Evolutionary conservation across 2,329 filamentous ascomycete genomes (phyloP), one percentile per base, ranked within the genome.

Genomic region (Botrytis fabae): DNA sequence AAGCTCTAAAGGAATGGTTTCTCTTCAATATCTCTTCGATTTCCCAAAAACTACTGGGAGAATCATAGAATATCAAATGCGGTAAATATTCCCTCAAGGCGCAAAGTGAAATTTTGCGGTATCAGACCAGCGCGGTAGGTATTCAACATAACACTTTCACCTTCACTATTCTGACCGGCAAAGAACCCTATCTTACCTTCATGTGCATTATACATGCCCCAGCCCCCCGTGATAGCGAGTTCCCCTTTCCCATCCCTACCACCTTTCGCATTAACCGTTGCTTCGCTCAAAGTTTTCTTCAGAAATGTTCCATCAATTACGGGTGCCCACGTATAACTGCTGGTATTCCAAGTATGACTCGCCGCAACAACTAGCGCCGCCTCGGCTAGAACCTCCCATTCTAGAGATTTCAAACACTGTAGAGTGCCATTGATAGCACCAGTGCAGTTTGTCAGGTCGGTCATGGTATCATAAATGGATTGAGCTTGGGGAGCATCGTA

Each of bases 201-300:
- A 77, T 90, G 86, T 0, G 86, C 84, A 78, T 91, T 91, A 79
- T 90, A 90, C 83, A 86, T 87, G n/a, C 84, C 83, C 75, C 86
- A 86, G 0, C 85, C 83, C 14, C 81, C 78, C 2, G 86, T 82
- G 3, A 84, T 83, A 70, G 87, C 85, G 14, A 88, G 80, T 6
- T 75, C 69, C 0, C 81, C 80, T 6, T 77, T 79, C 2, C 70
- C 70, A 2, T 61, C 70, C 32, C 9, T 6, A 16, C 48, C 65
- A 32, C n/a, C 38, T 9, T 25, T n/a, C 9, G 60, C 70, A 66
- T 66, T 71, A 0, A 76, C 75, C 0, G 85, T 81, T 0, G 84
- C 85, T 1, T 83, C 75, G 4, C 84, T 86, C 2, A 91, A 28
- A 82, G 82, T 63, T 72, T 83, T 79, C 2, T 77, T 81, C 63